Conservation (phyloP, 768 basidiomycete species). For the Auriculariales sp. region DNA sequence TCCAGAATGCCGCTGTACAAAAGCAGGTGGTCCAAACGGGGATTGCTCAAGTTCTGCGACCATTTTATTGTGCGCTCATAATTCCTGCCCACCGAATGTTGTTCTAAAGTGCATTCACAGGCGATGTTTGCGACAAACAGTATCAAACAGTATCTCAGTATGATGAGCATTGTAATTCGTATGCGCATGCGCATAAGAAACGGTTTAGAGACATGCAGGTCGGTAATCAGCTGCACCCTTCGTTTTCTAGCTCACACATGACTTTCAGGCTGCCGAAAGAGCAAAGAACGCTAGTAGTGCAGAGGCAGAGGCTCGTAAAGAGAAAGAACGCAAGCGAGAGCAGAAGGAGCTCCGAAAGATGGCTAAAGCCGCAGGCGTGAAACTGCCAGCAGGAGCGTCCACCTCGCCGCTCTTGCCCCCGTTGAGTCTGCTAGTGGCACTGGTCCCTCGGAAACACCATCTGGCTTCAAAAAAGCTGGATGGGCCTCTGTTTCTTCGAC, state of each 20-base stretch:
- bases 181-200: slow-evolving; percentile 76
- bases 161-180: slow-evolving; percentile 82
- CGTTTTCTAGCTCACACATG: neutral
- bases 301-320: slow-evolving; percentile 60
- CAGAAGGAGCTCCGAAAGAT: slow-evolving; percentile 76
- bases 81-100: too few species aligned
- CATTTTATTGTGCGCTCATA: slow-evolving; percentile 66
- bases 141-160: slow-evolving; percentile 77
- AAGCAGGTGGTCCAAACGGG: slow-evolving; percentile 52
- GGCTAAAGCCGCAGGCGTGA: slow-evolving; percentile 69
- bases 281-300: slow-evolving; percentile 36
- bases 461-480: slow-evolving; percentile 29
- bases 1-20: slow-evolving; percentile 48
- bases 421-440: slow-evolving; percentile 3
- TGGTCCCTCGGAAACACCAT: slow-evolving; percentile 10
- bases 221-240: slow-evolving; percentile 31
- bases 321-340: slow-evolving; percentile 75
- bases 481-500: slow-evolving; percentile 33
- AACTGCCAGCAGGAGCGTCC: slow-evolving; percentile 25
- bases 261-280: neutral
- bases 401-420: slow-evolving; percentile 8
- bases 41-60: slow-evolving; percentile 47
- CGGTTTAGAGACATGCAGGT: slow-evolving; percentile 74
- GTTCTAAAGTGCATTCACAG: neutral
- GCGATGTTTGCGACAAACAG: slow-evolving; percentile 56